phyloP scores from a whole-genome alignment of 1,139 yeast genomes.

The Ogataea hybrid region DNA sequence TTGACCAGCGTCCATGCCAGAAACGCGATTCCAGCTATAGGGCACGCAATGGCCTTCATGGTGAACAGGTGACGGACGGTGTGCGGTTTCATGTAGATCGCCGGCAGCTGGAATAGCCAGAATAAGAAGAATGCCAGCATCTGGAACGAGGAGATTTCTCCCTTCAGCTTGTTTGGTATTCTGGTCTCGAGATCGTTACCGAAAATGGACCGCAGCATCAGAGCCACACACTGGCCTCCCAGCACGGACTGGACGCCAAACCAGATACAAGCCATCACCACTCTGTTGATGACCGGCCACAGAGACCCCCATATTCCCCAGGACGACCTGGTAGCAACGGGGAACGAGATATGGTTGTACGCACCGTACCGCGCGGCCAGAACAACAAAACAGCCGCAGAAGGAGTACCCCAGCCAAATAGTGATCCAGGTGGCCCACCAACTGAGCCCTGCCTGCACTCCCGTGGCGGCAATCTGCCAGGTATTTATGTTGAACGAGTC shows the following conservation, averaged over 20 bases:
- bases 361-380: constrained; percentile 71
- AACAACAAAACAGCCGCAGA: constrained; percentile 57
- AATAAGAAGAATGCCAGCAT: constrained; percentile 75
- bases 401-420: constrained; percentile 64
- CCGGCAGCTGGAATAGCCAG: constrained; percentile 76
- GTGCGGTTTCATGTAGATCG: constrained; percentile 79
- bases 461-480: constrained; percentile 89
- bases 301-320: constrained; percentile 78
- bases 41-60: constrained; percentile 70
- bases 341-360: constrained; percentile 73
- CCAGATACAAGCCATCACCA: constrained; percentile 83
- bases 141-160: constrained; percentile 59
- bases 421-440: constrained; percentile 95
- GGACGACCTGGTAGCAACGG: constrained; percentile 68
- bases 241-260: constrained; percentile 80
- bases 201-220: constrained; percentile 67
- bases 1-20: constrained; percentile 77
- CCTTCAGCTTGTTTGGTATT: constrained; percentile 43
- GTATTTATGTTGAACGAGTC: constrained; percentile 87
- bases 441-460: constrained; percentile 66
- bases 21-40: constrained; percentile 77
- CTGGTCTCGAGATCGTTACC: constrained; percentile 53
- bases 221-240: constrained; percentile 78
- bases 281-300: constrained; percentile 80
- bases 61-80: constrained; percentile 79